These are phyloP conservation scores for Boeremia lycopersici DNA, from an alignment of 2,329 filamentous ascomycete genomes.

Conservation along the genomic window DNA sequence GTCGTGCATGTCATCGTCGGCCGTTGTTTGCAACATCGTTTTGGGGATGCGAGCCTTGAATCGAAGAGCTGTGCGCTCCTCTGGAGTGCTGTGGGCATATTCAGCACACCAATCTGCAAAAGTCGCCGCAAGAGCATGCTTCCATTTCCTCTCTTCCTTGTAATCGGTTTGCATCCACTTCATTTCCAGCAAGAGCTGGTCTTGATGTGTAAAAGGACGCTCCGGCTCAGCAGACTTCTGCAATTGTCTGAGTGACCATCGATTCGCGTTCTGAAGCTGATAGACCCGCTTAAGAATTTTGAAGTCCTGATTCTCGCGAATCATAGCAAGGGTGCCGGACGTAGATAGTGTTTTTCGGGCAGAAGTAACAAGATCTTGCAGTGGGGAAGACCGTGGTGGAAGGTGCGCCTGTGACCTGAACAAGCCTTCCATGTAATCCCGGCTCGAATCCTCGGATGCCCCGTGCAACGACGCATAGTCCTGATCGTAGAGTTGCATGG, in stretches of 20 bases:
- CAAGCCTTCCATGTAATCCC: conserved; percentile 67
- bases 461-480: conserved; percentile 54
- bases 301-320: conserved; percentile 86
- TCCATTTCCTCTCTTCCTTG: conserved; percentile 92
- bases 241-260: conserved; percentile 90
- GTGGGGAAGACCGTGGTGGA: conserved; percentile 58
- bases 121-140: conserved; percentile 77
- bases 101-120: conserved; percentile 83
- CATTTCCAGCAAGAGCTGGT: conserved; percentile 86
- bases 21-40: conserved; percentile 15
- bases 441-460: conserved; percentile 53
- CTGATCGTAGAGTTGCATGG: conserved; percentile 42
- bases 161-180: conserved; percentile 99
- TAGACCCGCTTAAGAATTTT: conserved; percentile 87
- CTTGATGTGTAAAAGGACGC: conserved; percentile 79
- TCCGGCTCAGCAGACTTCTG: conserved; percentile 83
- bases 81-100: conserved; percentile 71
- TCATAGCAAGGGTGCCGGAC: conserved; percentile 78
- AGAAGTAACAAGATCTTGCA: conserved; percentile 76
- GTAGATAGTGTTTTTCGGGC: conserved; percentile 92
- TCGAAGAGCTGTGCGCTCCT: conserved; percentile 71
- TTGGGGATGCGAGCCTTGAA: conserved; percentile 59
- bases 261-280: conserved; percentile 84
- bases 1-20: conserved; percentile 45
- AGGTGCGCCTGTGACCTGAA: conserved; percentile 64